These are phyloP conservation scores for Phytophthora fragariae DNA, from an alignment of 352 stramenopile species.

Conservation along the genomic window DNA sequence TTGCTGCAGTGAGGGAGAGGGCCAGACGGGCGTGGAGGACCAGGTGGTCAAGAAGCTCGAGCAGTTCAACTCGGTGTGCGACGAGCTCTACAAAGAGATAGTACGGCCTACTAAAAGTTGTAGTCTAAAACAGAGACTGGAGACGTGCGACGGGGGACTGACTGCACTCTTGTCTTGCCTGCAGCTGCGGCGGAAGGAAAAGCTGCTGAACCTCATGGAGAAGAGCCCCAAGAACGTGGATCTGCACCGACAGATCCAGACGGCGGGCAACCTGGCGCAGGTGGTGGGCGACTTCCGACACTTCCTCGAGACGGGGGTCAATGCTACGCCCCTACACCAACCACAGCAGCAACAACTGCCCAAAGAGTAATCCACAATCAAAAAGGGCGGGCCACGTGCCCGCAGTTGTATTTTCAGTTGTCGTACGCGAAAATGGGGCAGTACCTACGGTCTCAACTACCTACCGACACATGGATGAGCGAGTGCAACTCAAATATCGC, in stretches of 20 bases:
- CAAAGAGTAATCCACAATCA: constrained; percentile 40
- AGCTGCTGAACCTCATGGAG: constrained; percentile 86
- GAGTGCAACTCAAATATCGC: constrained; percentile 35
- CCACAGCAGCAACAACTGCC: constrained; percentile 28
- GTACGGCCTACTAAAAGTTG: constrained; percentile 38
- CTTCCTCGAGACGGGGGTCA: constrained; percentile 77
- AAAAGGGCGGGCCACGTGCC: constrained; percentile 26
- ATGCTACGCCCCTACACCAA: constrained; percentile 31
- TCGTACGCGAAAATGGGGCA: constrained; percentile 36
- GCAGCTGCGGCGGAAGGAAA: constrained; percentile 85
- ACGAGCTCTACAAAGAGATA: constrained; percentile 91
- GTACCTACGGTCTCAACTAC: constrained; percentile 30
- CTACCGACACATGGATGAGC: constrained; percentile 11
- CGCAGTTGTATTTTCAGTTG: constrained; percentile 43
- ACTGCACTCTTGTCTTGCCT: constrained; percentile 11
- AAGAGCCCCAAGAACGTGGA: constrained; percentile 87
- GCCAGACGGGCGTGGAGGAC: constrained; percentile 58
- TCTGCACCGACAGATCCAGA: constrained; percentile 88
- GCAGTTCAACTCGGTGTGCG: constrained; percentile 89
- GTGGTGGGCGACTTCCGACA: constrained; percentile 85
- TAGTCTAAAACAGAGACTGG: too few relatives aligned
- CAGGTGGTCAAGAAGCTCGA: constrained; percentile 89
- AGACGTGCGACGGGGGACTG: constrained; percentile 2
- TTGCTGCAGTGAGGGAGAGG: constrained; percentile 40
- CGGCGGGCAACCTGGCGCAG: constrained; percentile 82